phyloP scores from a whole-genome alignment of 352 stramenopile genomes.

The Lagenidium sp. region DNA sequence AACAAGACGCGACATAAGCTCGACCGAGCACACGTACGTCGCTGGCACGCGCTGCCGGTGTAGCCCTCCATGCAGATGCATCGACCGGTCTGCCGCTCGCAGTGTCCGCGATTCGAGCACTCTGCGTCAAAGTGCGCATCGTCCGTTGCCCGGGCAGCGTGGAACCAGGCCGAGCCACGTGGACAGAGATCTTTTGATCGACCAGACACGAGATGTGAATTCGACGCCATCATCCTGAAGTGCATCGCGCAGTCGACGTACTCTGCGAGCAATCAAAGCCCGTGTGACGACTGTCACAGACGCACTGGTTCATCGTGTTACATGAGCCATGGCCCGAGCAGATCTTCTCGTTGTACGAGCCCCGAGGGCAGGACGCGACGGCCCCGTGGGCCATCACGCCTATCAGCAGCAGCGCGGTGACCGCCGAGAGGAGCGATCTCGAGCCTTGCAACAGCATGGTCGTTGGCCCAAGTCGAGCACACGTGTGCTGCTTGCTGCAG shows the following conservation, averaged over 20 bases:
- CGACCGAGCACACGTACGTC: conserved; percentile 20
- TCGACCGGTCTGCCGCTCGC: conserved; percentile 32
- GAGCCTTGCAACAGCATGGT: too few relatives aligned
- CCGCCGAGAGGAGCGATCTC: background rate
- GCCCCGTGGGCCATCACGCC: background rate
- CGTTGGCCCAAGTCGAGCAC: too few relatives aligned
- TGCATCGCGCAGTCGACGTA: conserved; percentile 7
- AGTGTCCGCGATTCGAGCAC: conserved; percentile 72
- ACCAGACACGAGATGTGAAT: background rate
- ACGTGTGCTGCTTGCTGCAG: too few relatives aligned
- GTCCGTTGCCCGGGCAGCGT: conserved; percentile 32
- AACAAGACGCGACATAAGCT: conserved; percentile 10
- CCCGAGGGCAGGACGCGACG: conserved; percentile 25
- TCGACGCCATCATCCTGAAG: background rate
- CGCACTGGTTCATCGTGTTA: conserved; percentile 33
- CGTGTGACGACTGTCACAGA: conserved; percentile 35
- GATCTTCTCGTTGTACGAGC: conserved; percentile 39
- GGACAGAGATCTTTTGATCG: conserved; percentile 31
- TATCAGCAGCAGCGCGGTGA: background rate
- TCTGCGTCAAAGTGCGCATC: conserved; percentile 57
- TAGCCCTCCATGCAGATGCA: conserved; percentile 67
- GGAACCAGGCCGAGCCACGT: conserved; percentile 53
- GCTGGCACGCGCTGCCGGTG: conserved; percentile 56
- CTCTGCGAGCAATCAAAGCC: conserved; percentile 60
- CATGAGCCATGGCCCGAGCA: conserved; percentile 50